Conservation (phyloP, 257 asterid genomes). For the Fraxinus anomala region DNA sequence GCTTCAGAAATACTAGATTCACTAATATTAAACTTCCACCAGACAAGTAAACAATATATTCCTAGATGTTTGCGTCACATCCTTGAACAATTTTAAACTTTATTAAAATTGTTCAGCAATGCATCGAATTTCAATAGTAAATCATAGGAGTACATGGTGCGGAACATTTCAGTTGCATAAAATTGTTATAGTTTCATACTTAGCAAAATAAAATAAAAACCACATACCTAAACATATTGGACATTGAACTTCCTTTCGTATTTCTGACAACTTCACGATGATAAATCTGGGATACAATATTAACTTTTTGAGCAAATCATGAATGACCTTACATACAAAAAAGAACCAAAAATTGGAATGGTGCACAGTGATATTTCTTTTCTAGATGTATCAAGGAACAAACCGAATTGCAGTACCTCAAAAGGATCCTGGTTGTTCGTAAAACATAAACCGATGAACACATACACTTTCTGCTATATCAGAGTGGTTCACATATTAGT, state of each 20-base stretch:
- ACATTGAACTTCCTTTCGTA: constrained; percentile 98
- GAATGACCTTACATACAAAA: constrained; percentile 15
- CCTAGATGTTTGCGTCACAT: background rate
- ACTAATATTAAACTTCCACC: background rate
- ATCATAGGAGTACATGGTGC: background rate
- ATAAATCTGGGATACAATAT: constrained; percentile 57
- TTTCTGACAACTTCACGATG: constrained; percentile 73
- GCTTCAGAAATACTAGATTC: background rate
- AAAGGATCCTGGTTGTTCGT: constrained; percentile 12
- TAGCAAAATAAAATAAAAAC: constrained; percentile 24
- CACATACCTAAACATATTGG: constrained; percentile 91
- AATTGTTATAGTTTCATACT: constrained; percentile 4
- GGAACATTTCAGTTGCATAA: background rate
- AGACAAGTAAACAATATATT: background rate
- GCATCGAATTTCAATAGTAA: background rate
- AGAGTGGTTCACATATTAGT: background rate
- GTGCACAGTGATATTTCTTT: constrained; percentile 9
- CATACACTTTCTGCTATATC: constrained; percentile 11
- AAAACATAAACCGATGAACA: constrained; percentile 20
- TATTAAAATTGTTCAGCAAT: background rate
- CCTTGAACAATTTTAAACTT: background rate
- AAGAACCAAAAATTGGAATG: constrained; percentile 8
- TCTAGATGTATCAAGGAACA: constrained; percentile 4
- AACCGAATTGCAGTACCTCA: constrained; percentile 3
- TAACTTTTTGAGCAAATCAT: constrained; percentile 13